These are phyloP conservation scores for Termitomyces sp. DNA, from an alignment of 1,284 basidiomycete species.

Conservation along the genomic window DNA sequence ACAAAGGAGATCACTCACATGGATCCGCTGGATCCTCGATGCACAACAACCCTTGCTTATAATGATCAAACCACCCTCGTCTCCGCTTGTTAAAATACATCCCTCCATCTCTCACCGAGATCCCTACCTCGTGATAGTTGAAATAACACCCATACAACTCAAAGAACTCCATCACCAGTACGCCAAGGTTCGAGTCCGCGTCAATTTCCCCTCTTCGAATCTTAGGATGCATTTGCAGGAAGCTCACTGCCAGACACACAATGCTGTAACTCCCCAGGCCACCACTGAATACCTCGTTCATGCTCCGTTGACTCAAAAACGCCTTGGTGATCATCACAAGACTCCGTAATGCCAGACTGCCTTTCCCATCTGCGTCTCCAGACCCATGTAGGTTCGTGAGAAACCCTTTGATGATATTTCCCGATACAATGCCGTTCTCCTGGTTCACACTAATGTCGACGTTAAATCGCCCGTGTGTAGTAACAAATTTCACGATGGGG, in stretches of 20 bases:
- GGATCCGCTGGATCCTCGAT: slow-evolving; percentile 96
- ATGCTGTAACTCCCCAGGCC: slow-evolving; percentile 94
- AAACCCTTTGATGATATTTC: slow-evolving; percentile 80
- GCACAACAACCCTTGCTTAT: slow-evolving; percentile 62
- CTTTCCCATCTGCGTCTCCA: slow-evolving; percentile 27
- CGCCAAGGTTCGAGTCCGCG: slow-evolving; percentile 83
- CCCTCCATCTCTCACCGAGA: slow-evolving; percentile 83
- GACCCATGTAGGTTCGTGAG: slow-evolving; percentile 57
- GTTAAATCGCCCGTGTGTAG: slow-evolving; percentile 70
- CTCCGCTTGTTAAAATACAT: slow-evolving; percentile 78
- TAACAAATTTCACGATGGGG: slow-evolving; percentile 91
- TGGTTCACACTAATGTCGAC: slow-evolving; percentile 93
- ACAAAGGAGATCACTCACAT: slow-evolving; percentile 45
- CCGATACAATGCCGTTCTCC: slow-evolving; percentile 77
- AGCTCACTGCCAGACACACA: slow-evolving; percentile 89
- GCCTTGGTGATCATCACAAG: slow-evolving; percentile 88
- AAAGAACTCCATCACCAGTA: slow-evolving; percentile 93
- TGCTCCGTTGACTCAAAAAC: slow-evolving; percentile 83
- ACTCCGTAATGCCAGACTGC: slow-evolving; percentile 60
- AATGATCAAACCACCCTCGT: slow-evolving; percentile 73
- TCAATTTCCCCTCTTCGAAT: slow-evolving; percentile 86
- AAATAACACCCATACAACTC: slow-evolving; percentile 93
- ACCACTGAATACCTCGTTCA: slow-evolving; percentile 97
- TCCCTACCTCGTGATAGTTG: slow-evolving; percentile 89
- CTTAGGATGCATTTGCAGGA: slow-evolving; percentile 96